Conservation (phyloP, 768 basidiomycete genomes). For the Candolleomyces eurysporus region DNA sequence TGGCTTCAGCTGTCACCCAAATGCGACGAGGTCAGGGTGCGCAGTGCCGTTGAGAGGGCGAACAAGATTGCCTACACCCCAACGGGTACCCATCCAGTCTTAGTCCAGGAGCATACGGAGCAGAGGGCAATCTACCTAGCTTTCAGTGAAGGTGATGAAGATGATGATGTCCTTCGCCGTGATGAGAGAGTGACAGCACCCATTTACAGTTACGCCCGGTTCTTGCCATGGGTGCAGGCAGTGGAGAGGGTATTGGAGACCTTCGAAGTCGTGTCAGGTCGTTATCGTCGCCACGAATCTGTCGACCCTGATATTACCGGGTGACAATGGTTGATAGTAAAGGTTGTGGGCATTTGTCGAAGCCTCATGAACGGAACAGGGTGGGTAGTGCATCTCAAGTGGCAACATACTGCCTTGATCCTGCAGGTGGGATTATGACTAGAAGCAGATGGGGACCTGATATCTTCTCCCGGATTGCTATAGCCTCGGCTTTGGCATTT, state of each 20-base stretch:
- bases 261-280: slow-evolving; percentile 11
- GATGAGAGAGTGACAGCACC: slow-evolving; percentile 18
- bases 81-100: background rate
- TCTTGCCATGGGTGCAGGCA: slow-evolving; percentile 17
- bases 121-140: slow-evolving; percentile 1
- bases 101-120: background rate
- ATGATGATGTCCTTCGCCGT: background rate
- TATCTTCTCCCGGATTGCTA: slow-evolving; percentile 9
- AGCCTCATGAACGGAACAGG: background rate
- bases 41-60: slow-evolving; percentile 24
- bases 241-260: slow-evolving; percentile 11
- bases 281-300: slow-evolving; percentile 4
- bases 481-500: slow-evolving; percentile 14
- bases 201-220: slow-evolving; percentile 21
- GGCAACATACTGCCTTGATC: background rate
- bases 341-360: no score
- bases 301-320: slow-evolving; percentile 2
- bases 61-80: slow-evolving; percentile 25
- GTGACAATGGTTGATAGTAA: background rate
- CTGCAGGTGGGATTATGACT: background rate
- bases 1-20: slow-evolving; percentile 42
- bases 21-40: slow-evolving; percentile 31
- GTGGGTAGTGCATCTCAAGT: background rate
- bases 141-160: background rate
- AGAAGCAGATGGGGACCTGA: slow-evolving; percentile 8